These are phyloP conservation scores for Cercospora sesami DNA, from an alignment of 2,329 filamentous ascomycete species.

Conservation along the genomic window DNA sequence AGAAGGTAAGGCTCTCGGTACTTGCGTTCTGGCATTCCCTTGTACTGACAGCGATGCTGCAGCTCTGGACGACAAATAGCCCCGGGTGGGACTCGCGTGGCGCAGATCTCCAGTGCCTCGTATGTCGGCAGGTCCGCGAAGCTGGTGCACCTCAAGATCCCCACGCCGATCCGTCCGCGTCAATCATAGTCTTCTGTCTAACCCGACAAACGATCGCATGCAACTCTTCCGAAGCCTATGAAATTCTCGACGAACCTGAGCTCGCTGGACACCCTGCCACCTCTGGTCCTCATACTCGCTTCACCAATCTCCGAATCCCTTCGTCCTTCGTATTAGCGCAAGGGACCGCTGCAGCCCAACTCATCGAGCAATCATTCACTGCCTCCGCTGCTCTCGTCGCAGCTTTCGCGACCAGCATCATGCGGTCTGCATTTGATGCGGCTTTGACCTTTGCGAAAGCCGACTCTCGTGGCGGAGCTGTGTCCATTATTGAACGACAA, in stretches of 20 bases:
- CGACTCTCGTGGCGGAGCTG: conserved; percentile 49
- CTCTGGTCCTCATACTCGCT: conserved; percentile 69
- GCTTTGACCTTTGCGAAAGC: conserved; percentile 53
- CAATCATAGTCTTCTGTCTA: conserved; percentile 54
- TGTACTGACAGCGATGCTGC: neutral
- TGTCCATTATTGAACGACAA: conserved; percentile 51
- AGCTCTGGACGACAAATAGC: conserved; percentile 58
- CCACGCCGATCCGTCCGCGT: conserved; percentile 35
- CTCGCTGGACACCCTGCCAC: conserved; percentile 52
- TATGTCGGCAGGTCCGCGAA: conserved; percentile 46
- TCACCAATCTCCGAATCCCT: conserved; percentile 85
- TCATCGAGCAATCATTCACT: conserved; percentile 50
- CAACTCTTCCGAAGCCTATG: conserved; percentile 48
- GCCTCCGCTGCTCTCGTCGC: conserved; percentile 53
- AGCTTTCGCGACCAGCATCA: conserved; percentile 56
- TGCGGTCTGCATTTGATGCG: conserved; percentile 56
- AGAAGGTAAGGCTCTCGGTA: conserved; percentile 46
- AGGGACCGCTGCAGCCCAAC: conserved; percentile 46
- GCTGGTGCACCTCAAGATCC: conserved; percentile 13
- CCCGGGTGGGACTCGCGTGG: conserved; percentile 56
- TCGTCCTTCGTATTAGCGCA: conserved; percentile 64
- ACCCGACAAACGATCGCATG: conserved; percentile 50
- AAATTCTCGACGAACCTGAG: conserved; percentile 50
- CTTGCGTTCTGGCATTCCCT: neutral
- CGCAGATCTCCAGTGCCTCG: conserved; percentile 55